Base-by-base conservation (phyloP, 306 rosid species). In the Hippophae gyantsensis region DNA sequence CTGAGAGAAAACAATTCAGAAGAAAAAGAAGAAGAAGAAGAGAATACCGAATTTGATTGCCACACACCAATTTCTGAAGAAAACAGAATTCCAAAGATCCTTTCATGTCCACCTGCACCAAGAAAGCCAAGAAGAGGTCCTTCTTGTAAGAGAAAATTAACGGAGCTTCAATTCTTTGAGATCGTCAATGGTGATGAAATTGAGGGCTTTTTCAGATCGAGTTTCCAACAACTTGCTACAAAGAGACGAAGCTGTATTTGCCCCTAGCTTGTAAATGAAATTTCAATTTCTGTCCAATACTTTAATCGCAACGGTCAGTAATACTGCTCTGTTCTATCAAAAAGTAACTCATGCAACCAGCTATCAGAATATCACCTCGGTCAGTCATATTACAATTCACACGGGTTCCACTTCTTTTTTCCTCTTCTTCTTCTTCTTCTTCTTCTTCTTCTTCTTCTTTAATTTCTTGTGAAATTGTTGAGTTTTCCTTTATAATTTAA, bases 51-150 rank as follows among this genome's bases (percentile, higher is more conserved):
- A 8, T 23, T 27, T 9, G 53, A 27, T 13, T 81, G 84, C 45
- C 75, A 69, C 52, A 78, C 86, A 1, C 86, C 86, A 6, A 78
- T 73, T 26, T 74, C 83, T 5, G 67, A 61, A 32, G 72, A 72
- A 11, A 51, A 73, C 61, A 71, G 61, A 54, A 78, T 81, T 59
- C 83, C 87, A 12, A 50, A 48, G 38, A 45, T 75, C 48, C 13
- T 75, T 11, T 56, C 63, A 52, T 81, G 87, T 26, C 87, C 87
- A 14, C 81, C 84, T 6, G 84, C 87, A 7, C 87, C 87, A 3
- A 57, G 77, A 49, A 82, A 82, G 67, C 75, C 79, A 7, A 69
- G 58, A 46, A 64, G 68, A 6, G 72, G 32, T 5, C 54, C 72
- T 3, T 45, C 75, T 7, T 78, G 84, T 71, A 78, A 79, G 66